Percentiles rank a stretch among this genome's conserved stretches.
These are phyloP conservation scores for Bolboschoenoplectus hybrid DNA, from an alignment of 202 grass and related monocot genomes.

Conservation along the genomic window DNA sequence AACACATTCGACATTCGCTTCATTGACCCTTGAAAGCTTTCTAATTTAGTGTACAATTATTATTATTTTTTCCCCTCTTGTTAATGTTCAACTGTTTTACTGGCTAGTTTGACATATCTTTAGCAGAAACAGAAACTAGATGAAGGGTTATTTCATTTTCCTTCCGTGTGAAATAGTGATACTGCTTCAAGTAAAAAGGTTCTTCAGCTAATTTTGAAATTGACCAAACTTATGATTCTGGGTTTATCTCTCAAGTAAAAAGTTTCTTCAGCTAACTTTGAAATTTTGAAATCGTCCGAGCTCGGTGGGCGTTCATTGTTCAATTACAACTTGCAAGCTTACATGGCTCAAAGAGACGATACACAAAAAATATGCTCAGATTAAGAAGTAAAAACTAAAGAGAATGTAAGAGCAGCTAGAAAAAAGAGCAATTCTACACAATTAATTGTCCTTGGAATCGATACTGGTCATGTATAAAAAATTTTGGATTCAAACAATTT, in stretches of 20 bases:
- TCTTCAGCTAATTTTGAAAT: not conserved
- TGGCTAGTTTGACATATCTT: constrained; percentile 9
- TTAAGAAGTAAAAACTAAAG: not conserved
- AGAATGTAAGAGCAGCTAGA: not conserved
- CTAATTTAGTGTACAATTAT: constrained; percentile 23
- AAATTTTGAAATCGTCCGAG: not conserved
- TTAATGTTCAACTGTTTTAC: constrained; percentile 36
- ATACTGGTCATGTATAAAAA: too few relatives aligned
- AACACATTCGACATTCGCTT: constrained; percentile 94
- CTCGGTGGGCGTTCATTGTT: not conserved
- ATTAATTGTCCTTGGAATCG: too few relatives aligned
- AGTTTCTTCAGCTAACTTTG: not conserved
- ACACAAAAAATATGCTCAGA: not conserved
- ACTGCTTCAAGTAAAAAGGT: not conserved
- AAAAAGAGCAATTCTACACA: not conserved
- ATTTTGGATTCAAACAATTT: too few relatives aligned
- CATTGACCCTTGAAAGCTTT: constrained; percentile 64
- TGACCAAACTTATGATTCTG: not conserved
- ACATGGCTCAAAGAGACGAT: not conserved
- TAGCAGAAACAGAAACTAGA: constrained; percentile 21
- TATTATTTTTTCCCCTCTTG: not conserved
- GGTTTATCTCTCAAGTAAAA: not conserved
- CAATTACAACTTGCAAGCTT: not conserved
- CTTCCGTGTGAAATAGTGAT: not conserved
- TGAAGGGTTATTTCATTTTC: not conserved